Percentiles rank a stretch among this genome's conserved stretches.
Conservation (phyloP, 2,329 filamentous ascomycete species). For the Zarea fungicola region DNA sequence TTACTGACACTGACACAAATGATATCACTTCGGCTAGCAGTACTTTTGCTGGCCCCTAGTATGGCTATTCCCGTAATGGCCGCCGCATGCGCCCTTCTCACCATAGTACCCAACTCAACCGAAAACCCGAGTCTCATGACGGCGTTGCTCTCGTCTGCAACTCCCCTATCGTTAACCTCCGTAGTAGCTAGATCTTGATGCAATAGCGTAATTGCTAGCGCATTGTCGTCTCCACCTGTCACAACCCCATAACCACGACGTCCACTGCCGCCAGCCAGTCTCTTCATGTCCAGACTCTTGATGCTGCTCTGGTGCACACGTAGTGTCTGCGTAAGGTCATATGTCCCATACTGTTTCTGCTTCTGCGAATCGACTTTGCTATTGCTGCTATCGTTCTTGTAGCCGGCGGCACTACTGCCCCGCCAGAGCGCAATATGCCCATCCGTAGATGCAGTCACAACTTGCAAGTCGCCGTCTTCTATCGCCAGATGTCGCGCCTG, state of each 20-base stretch:
- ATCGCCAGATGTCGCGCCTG: constrained; percentile 47
- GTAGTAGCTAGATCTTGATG: too few species aligned
- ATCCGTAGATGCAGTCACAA: constrained; percentile 75
- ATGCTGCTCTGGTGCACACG: constrained; percentile 76
- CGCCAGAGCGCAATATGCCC: constrained; percentile 64
- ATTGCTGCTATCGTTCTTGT: too few species aligned
- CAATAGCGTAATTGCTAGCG: constrained; percentile 53
- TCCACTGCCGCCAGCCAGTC: constrained; percentile 21
- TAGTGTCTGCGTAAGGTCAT: constrained; percentile 26
- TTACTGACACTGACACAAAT: constrained; percentile 52
- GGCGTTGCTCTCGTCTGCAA: constrained; percentile 18
- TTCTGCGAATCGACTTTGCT: constrained; percentile 3
- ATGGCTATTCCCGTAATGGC: constrained; percentile 58
- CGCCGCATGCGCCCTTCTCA: constrained; percentile 63
- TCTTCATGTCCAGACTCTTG: constrained; percentile 54
- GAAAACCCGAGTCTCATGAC: neutral
- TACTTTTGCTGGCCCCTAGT: constrained; percentile 19
- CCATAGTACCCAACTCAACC: constrained; percentile 13
- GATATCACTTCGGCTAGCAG: constrained; percentile 20
- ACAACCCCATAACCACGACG: constrained; percentile 44
- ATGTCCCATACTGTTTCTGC: constrained; percentile 14
- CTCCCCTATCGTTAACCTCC: too few species aligned
- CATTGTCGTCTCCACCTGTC: constrained; percentile 86
- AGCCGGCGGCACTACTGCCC: too few species aligned
- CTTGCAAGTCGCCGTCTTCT: constrained; percentile 24